Evolutionary conservation across 2,329 filamentous ascomycete species (phyloP).

Genomic region (Colletotrichum sublineola): DNA sequence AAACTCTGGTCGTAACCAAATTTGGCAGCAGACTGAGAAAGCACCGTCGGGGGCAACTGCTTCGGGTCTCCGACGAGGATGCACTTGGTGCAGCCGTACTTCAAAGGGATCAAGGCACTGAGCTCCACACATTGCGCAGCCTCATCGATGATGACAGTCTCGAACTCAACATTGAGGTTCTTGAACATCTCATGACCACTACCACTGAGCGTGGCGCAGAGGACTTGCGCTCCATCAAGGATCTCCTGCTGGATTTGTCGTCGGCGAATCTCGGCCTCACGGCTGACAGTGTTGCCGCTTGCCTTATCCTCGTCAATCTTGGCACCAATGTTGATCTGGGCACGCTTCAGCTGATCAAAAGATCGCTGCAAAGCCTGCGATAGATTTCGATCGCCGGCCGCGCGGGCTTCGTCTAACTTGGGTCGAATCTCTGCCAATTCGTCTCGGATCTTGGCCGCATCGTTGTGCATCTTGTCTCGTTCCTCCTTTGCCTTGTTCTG

Average conservation of each 20-base stretch:
- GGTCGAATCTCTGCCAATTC: conserved; percentile 79
- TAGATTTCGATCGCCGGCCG: conserved; percentile 55
- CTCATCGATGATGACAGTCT: conserved; percentile 98
- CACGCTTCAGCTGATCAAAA: conserved; percentile 82
- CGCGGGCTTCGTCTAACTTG: conserved; percentile 76
- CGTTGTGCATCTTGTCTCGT: conserved; percentile 71
- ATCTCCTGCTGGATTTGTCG: conserved; percentile 91
- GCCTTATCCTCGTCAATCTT: conserved; percentile 91
- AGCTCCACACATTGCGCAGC: conserved; percentile 98
- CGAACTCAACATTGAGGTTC: conserved; percentile 93
- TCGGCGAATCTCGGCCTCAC: conserved; percentile 88
- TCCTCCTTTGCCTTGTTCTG: conserved; percentile 69
- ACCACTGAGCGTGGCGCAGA: conserved; percentile 95
- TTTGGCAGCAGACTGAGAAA: conserved; percentile 90
- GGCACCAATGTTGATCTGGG: conserved; percentile 79
- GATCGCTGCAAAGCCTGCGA: conserved; percentile 76
- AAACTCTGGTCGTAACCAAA: conserved; percentile 98
- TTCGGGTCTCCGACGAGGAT: conserved; percentile 98
- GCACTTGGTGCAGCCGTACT: conserved; percentile 97
- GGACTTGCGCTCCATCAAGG: conserved; percentile 88
- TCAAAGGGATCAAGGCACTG: conserved; percentile 94
- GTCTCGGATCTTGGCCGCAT: conserved; percentile 80
- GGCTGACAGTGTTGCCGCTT: conserved; percentile 82
- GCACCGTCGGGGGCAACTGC: conserved; percentile 93
- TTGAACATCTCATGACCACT: conserved; percentile 98